A percentile compares a stretch with the other conserved stretches of the same genome.
These are phyloP conservation scores for Cladosporium velox DNA, from an alignment of 2,329 filamentous ascomycete genomes.

Conservation along the genomic window DNA sequence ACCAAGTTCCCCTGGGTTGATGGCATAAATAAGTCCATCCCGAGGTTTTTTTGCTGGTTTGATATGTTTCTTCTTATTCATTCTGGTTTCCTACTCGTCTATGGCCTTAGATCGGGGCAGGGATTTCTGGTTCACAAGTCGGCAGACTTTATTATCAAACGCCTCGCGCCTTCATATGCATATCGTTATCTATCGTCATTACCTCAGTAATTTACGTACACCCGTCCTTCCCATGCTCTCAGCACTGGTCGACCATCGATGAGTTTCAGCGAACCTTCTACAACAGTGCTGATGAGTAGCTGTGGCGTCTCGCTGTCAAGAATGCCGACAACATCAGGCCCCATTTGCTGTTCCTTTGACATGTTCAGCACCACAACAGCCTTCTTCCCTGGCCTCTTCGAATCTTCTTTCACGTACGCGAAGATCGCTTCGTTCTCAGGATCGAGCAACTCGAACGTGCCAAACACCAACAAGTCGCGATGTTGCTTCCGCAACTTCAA, in stretches of 20 bases:
- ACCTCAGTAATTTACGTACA: slow-evolving; percentile 36
- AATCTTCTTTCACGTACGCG: slow-evolving; percentile 43
- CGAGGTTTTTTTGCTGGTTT: no score
- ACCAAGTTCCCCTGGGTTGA: no score
- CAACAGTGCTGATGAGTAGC: slow-evolving; percentile 50
- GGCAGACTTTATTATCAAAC: no score
- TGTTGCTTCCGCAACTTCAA: slow-evolving; percentile 58
- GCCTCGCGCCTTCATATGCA: no score
- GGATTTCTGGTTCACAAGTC: no score
- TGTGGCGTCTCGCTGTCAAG: slow-evolving; percentile 19
- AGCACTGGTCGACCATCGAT: slow-evolving; percentile 24
- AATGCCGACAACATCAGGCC: slow-evolving; percentile 23
- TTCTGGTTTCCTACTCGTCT: no score
- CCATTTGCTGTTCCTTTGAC: slow-evolving; percentile 29
- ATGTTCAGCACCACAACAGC: slow-evolving; percentile 45
- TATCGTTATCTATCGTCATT: neutral
- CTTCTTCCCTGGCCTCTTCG: slow-evolving; percentile 29
- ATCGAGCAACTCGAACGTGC: slow-evolving; percentile 60
- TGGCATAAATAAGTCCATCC: no score
- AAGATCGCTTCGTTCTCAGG: slow-evolving; percentile 57
- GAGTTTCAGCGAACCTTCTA: slow-evolving; percentile 25
- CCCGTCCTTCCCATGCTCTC: slow-evolving; percentile 41
- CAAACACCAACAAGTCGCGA: slow-evolving; percentile 67
- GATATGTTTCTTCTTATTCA: no score
- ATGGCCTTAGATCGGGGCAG: no score